Evolutionary conservation across 2,329 filamentous ascomycete genomes (phyloP).

Genomic region (Pyrenophora teres): DNA sequence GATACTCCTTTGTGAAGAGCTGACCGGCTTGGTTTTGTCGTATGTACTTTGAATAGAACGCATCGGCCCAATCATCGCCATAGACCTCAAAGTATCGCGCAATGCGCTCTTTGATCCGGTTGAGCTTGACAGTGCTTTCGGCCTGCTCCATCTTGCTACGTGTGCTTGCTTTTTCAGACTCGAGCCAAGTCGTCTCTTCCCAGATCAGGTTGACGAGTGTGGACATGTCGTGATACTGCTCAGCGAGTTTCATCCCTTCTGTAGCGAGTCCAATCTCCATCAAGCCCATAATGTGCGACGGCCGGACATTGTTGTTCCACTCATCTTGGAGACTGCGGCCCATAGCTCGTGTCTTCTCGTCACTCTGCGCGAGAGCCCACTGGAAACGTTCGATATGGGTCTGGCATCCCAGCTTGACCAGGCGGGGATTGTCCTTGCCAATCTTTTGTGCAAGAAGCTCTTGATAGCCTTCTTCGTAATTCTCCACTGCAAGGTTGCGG

Average conservation of each 20-base stretch:
- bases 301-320: slow-evolving; percentile 48
- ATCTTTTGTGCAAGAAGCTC: slow-evolving; percentile 53
- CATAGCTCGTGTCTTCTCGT: slow-evolving; percentile 54
- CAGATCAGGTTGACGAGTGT: slow-evolving; percentile 61
- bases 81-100: slow-evolving; percentile 65
- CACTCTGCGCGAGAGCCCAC: slow-evolving; percentile 61
- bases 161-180: slow-evolving; percentile 33
- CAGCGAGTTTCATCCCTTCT: slow-evolving; percentile 64
- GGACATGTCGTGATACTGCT: slow-evolving; percentile 66
- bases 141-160: slow-evolving; percentile 45
- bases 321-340: slow-evolving; percentile 54
- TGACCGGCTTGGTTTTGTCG: slow-evolving; percentile 51
- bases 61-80: slow-evolving; percentile 69
- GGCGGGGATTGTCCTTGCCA: slow-evolving; percentile 49
- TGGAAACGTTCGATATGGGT: slow-evolving; percentile 63
- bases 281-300: slow-evolving; percentile 50
- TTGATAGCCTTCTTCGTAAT: slow-evolving; percentile 44
- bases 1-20: slow-evolving; percentile 69
- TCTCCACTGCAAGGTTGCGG: slow-evolving; percentile 47
- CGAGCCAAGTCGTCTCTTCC: slow-evolving; percentile 51
- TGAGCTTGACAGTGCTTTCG: slow-evolving; percentile 47
- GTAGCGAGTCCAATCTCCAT: slow-evolving; percentile 59
- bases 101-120: slow-evolving; percentile 51
- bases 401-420: slow-evolving; percentile 63
- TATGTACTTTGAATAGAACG: slow-evolving; percentile 80